Evolutionary conservation across 768 basidiomycete species (phyloP), one percentile per base, ranked within the genome.

Genomic region (Naematelia encephala): DNA sequence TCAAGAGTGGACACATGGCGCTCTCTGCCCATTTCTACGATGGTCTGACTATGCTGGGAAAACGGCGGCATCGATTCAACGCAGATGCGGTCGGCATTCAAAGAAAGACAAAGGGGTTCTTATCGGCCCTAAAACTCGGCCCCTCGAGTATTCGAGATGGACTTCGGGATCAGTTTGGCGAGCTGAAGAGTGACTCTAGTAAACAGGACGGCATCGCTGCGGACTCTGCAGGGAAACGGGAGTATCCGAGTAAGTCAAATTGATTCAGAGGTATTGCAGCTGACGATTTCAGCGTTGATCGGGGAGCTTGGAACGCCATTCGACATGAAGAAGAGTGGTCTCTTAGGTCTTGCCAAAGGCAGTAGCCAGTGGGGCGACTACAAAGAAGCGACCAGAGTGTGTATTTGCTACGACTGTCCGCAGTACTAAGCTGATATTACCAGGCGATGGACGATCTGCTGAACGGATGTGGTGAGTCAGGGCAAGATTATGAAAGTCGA

Each of bases 11-110:
- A 13, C 86, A 92, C 1, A 85, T 87, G 1, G 86, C 82, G 28
- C 87, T 89, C 64, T 86, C 88, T 3, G 82, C 86, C 0, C 94
- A 98, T 75, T 98, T 91, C 75, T 98, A 97, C 70, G 93, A 98
- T 67, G 93, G 93, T 0, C 80, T 97, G 42, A 98, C 94, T 0
- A 83, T 98, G 43, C 81, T 98, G n/a, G 89, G 89, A 29, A 82
- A 90, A 30, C 90, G 69, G 21, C 60, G 78, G 65, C 87, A 91
- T 72, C 87, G 87, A 86, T 88, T 91, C 82, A 97, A 98, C 67
- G 92, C 43, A 87, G 75, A 77, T 49, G 67, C 75, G 88, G 79
- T 99, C 0, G 94, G 94, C 1, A 73, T 98, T 8, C 78, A 98
- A 43, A 80, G 94, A 27, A 91, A 91, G 0, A 39, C 67, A 22